Percentiles rank a stretch among this genome's conserved stretches.
Conservation (phyloP, 148 eudicot genomes). For the Persicaria tinctoria region DNA sequence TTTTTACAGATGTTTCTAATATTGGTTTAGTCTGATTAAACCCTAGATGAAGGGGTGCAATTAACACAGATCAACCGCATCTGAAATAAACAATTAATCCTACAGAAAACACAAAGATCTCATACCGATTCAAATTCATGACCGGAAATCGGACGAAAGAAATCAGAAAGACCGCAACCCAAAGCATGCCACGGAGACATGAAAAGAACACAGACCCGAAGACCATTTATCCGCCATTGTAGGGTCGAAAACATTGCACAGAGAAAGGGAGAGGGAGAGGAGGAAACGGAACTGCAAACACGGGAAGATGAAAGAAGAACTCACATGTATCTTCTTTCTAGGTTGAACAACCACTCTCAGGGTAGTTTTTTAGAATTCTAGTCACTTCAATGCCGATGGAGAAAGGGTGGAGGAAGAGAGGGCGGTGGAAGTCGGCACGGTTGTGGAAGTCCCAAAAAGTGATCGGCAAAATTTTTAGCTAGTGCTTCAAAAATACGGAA, state of each 20-base stretch:
- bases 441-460: too few relatives aligned
- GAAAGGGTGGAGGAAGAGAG: too few relatives aligned
- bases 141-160: not conserved
- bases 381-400: too few relatives aligned
- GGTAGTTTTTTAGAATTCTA: too few relatives aligned
- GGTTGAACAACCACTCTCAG: too few relatives aligned
- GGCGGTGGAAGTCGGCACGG: too few relatives aligned
- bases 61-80: not conserved
- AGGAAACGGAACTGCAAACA: not conserved
- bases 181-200: not conserved
- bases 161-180: not conserved
- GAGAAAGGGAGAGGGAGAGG: not conserved
- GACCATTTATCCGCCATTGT: slow-evolving; percentile 3
- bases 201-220: not conserved
- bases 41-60: slow-evolving; percentile 6
- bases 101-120: not conserved
- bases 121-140: not conserved
- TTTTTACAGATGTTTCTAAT: too few relatives aligned
- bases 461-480: too few relatives aligned
- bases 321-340: too few relatives aligned
- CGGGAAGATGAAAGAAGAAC: not conserved
- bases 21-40: too few relatives aligned
- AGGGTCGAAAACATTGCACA: not conserved
- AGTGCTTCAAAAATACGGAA: too few relatives aligned
- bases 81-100: not conserved